Evolutionary conservation across 768 basidiomycete genomes (phyloP), one percentile per base, ranked within the genome.

Genomic region (Exsudoporus frostii): DNA sequence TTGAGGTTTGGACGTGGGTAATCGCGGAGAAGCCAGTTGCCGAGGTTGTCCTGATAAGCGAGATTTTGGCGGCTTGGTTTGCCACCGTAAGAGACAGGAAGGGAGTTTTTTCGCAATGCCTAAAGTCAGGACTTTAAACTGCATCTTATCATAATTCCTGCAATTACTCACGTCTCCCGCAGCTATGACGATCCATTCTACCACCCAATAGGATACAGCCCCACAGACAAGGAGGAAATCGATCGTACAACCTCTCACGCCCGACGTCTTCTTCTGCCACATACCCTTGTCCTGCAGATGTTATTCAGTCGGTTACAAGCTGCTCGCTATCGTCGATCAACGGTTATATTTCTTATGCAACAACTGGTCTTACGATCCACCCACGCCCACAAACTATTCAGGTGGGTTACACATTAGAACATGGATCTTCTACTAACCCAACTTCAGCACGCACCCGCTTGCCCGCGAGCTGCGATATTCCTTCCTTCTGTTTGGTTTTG

Each of bases 1-100:
- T 94, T 39, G 94, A 98, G 65, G 87, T 88, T 10, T 98, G 97
- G 97, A 92, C 89, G 4, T 98, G 95, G 95, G 79, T 97, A 0
- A 88, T 97, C 48, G 84, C 90, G 14, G 90, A 96, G 66, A 83
- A 90, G 53, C 85, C 90, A 0, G 80, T 81, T 43, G 75, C 88
- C 11, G 95, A 98, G 69, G 82, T 94, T 44, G 83, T 85, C 2
- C 70, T 98, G 19, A 88, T 98, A 79, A 76, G 83, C 5, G 94
- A 98, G 62, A 81, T 98, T 45, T 73, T 91, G 42, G 82, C 90
- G 3, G 89, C 90, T 3, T 99, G 97, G 97, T 79, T 86, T 44
- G 79, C 82, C 50, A 90, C 90, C 5, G 88, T 98, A 54, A 82
- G 80, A 56, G 76, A 81, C 34, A 79, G 84, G 53, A 86, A 81